Percentiles rank a stretch among this genome's conserved stretches.
Conservation (phyloP, 192 early-diverging fungal species). For the Rhizophagus clarus region DNA sequence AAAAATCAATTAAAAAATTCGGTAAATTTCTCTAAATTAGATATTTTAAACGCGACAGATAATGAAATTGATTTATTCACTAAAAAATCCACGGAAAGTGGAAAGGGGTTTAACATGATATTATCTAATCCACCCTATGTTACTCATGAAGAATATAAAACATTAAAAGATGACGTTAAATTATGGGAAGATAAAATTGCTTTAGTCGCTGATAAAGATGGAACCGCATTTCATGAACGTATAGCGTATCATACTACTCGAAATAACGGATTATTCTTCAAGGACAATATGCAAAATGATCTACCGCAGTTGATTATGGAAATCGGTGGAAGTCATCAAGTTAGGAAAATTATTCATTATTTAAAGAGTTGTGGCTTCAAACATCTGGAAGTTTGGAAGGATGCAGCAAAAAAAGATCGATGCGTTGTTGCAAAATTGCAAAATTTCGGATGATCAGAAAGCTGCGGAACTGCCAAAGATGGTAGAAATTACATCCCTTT, state of each 20-base stretch:
- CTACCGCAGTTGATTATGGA: conserved; percentile 79
- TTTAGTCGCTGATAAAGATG: conserved; percentile 65
- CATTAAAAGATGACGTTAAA: conserved; percentile 72
- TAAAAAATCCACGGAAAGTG: conserved; percentile 13
- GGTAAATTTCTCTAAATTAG: conserved; percentile 37
- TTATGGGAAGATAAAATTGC: conserved; percentile 87
- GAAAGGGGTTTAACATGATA: conserved; percentile 65
- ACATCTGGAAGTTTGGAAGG: conserved; percentile 74
- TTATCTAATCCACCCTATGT: conserved; percentile 94
- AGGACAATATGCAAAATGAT: conserved; percentile 16
- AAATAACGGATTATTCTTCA: not conserved
- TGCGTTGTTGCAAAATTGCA: conserved; percentile 52
- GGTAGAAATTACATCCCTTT: too few species aligned
- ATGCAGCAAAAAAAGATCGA: conserved; percentile 70
- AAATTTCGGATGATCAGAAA: too few species aligned
- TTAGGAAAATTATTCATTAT: conserved; percentile 41
- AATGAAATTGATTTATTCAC: not conserved
- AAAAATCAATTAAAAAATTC: conserved; percentile 38
- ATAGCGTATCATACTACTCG: conserved; percentile 52
- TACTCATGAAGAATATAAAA: conserved; percentile 63
- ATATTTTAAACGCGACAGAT: conserved; percentile 8
- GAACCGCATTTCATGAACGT: conserved; percentile 57
- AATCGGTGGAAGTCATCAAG: conserved; percentile 79
- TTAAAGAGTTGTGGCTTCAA: conserved; percentile 59
- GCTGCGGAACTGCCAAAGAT: too few species aligned